A percentile compares a stretch with the other conserved stretches of the same genome.
phyloP scores from a whole-genome alignment of 768 basidiomycete genomes.

The Nevesoporus exiguus region DNA sequence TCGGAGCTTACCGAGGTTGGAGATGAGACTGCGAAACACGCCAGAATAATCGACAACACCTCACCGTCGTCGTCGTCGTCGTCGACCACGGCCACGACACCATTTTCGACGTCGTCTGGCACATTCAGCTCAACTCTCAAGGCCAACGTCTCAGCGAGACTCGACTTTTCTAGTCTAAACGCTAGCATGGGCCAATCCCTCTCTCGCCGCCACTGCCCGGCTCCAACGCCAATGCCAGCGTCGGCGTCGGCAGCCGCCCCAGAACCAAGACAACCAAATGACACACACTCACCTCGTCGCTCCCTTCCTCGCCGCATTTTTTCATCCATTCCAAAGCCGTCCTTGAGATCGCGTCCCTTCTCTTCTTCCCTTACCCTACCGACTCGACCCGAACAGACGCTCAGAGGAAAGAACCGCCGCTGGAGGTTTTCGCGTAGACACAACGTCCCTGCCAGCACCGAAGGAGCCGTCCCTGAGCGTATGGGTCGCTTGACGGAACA shows the following conservation, averaged over 20 bases:
- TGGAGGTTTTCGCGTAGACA: slow-evolving; percentile 25
- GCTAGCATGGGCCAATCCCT: slow-evolving; percentile 31
- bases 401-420: slow-evolving; percentile 26
- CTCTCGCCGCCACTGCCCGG: slow-evolving; percentile 27
- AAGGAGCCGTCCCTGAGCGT: slow-evolving; percentile 16
- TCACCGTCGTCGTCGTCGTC: slow-evolving; percentile 7
- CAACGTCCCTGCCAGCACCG: slow-evolving; percentile 8
- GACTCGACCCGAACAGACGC: slow-evolving; percentile 24
- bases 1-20: slow-evolving; percentile 23
- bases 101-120: slow-evolving; percentile 3
- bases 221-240: slow-evolving; percentile 7
- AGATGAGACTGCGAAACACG: slow-evolving; percentile 25
- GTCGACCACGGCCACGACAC: slow-evolving; percentile 12
- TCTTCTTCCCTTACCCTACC: slow-evolving; percentile 19
- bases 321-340: slow-evolving; percentile 29
- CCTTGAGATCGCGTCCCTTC: slow-evolving; percentile 15
- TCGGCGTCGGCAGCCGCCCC: slow-evolving; percentile 1
- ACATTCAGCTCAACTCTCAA: not conserved
- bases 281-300: slow-evolving; percentile 4
- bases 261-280: slow-evolving; percentile 7
- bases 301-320: slow-evolving; percentile 35
- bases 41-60: slow-evolving; percentile 24
- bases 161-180: not conserved
- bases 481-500: slow-evolving; percentile 18
- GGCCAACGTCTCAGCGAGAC: not conserved